Base-by-base conservation (phyloP, 805 yeast genomes). In the Danielia reshetovae region DNA sequence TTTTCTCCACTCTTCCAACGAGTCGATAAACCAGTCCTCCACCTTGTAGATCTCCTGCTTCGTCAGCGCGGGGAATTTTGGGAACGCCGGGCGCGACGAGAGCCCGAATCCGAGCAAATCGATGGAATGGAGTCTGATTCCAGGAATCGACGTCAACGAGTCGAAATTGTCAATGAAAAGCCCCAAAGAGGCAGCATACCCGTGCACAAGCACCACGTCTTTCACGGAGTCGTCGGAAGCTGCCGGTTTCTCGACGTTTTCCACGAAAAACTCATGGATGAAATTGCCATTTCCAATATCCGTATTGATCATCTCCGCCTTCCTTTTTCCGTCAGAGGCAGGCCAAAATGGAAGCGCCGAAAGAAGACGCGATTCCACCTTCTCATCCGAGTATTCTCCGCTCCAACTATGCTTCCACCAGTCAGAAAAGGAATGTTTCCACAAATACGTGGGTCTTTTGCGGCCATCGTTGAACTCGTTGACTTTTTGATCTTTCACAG, bases 151-250 rank as follows among this genome's bases (percentile, higher is more conserved):
- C 6, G 68, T 59, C 19, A 73, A 55, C 18, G 36, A 48, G 29
- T 72, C 74, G 44, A 85, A 75, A 52, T 85, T 90, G 42, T 81
- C 75, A 50, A 81, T 74, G 48, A 78, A 90, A 35, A 87, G 79
- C 17, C 94, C 90, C 10, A 88, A 73, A 1, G 95, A 85, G 0
- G 97, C 95, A 2, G 95, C 96, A 53, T 87, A 88, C 0, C 98
- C 98, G 58, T 90, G 98, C 4, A 93, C 61, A 42, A 90, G 58
- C 2, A 93, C 86, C 16, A 88, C 57, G 57, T 79, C 85, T 36
- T 57, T 60, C 17, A 50, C 57, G 4, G 42, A 15, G 18, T 25
- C 18, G 5, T 34, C 31, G 30, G 34, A 36, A 14, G 44, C 29
- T 12, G 24, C 25, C 3, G 83, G 74, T 12, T 44, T 33, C 29